These are phyloP conservation scores for Suhomyces choctaworum DNA, from an alignment of 1,139 yeast species.

Conservation along the genomic window DNA sequence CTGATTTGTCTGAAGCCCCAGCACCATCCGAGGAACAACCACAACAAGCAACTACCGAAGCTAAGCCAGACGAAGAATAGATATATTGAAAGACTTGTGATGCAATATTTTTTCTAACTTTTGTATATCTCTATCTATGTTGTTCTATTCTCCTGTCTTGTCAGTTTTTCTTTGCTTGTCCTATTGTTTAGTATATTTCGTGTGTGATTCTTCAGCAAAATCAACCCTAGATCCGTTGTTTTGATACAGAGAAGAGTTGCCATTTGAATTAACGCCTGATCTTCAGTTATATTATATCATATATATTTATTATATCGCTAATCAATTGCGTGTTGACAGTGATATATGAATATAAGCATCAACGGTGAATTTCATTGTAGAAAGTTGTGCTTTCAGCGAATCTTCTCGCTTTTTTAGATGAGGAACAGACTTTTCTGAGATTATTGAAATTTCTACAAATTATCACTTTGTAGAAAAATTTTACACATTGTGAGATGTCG, in stretches of 20 bases:
- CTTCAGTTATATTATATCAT: slow-evolving; percentile 13
- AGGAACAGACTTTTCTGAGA: too few relatives aligned
- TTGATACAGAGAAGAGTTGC: slow-evolving; percentile 11
- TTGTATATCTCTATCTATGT: slow-evolving; percentile 13
- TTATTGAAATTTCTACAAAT: too few relatives aligned
- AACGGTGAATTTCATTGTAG: slow-evolving; percentile 7
- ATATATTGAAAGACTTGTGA: slow-evolving; percentile 15
- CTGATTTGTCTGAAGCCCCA: slow-evolving; percentile 91
- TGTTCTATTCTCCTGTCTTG: slow-evolving; percentile 13
- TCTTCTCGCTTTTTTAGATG: too few relatives aligned
- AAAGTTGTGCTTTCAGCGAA: too few relatives aligned
- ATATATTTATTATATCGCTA: slow-evolving; percentile 10
- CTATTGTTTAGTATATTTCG: slow-evolving; percentile 14
- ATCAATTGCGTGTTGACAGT: slow-evolving; percentile 10
- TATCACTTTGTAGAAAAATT: too few relatives aligned
- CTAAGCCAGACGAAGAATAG: slow-evolving; percentile 42
- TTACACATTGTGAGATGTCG: too few relatives aligned
- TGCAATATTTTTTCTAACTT: slow-evolving; percentile 10
- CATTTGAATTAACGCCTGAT: slow-evolving; percentile 12
- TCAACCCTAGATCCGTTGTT: slow-evolving; percentile 13
- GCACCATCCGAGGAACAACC: slow-evolving; percentile 53
- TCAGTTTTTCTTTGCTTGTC: slow-evolving; percentile 12
- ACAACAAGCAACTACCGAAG: slow-evolving; percentile 30
- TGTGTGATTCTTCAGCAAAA: slow-evolving; percentile 11
- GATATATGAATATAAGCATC: slow-evolving; percentile 10